These are phyloP conservation scores for Begonia fuchsioides DNA, from an alignment of 306 rosid genomes.

Conservation along the genomic window DNA sequence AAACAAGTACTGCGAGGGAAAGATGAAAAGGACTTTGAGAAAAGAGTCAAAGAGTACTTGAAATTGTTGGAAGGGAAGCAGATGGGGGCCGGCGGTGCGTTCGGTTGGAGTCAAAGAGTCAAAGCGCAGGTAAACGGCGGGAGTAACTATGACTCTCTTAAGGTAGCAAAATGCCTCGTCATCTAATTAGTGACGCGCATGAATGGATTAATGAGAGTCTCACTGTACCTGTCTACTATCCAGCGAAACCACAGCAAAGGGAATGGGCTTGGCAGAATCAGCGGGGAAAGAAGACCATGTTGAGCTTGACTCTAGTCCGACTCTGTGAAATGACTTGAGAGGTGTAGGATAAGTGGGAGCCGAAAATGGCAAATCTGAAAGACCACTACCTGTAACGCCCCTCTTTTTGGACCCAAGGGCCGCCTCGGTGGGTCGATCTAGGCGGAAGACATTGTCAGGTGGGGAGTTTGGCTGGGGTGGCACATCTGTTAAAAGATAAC, in stretches of 20 bases:
- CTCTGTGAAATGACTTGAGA: not conserved
- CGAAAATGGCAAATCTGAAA: conserved; percentile 23
- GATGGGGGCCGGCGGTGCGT: too few relatives aligned
- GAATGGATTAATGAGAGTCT: conserved; percentile 55
- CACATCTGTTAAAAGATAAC: too few relatives aligned
- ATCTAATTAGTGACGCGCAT: conserved; percentile 64
- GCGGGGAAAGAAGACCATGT: conserved; percentile 1
- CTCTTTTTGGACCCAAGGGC: too few relatives aligned
- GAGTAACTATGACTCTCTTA: conserved; percentile 11
- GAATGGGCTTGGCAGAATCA: not conserved
- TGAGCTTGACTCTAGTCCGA: conserved; percentile 1
- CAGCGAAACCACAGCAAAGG: conserved; percentile 3
- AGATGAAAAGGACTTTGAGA: too few relatives aligned
- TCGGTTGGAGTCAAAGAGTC: too few relatives aligned
- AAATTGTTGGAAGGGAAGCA: too few relatives aligned
- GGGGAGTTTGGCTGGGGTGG: too few relatives aligned
- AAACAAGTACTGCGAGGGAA: too few relatives aligned
- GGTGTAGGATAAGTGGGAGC: conserved; percentile 2
- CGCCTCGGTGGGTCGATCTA: too few relatives aligned
- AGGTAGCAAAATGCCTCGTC: conserved; percentile 15
- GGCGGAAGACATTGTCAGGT: too few relatives aligned
- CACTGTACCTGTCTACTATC: conserved; percentile 14
- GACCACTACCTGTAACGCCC: too few relatives aligned
- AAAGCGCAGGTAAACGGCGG: conserved; percentile 2
- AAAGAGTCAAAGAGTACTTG: too few relatives aligned